These are phyloP conservation scores for Plasmodium coatneyi DNA, from an alignment of 169 alveolate genomes.

Conservation along the genomic window DNA sequence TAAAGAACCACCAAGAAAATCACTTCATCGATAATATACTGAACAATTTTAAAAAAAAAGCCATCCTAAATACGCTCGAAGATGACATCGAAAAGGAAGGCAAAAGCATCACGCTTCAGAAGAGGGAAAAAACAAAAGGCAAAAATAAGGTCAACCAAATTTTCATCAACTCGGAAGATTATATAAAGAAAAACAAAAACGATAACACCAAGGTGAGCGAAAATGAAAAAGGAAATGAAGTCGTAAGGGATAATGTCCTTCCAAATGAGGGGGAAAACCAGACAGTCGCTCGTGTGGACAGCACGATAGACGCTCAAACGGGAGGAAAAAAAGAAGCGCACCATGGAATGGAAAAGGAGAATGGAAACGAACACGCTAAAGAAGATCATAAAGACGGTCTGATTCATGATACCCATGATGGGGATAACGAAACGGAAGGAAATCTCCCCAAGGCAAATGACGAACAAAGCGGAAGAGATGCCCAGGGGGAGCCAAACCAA, in stretches of 20 bases:
- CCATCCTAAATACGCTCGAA: slow-evolving; percentile 52
- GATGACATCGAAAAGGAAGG: slow-evolving; percentile 47
- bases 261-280: neutral
- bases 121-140: slow-evolving; percentile 40
- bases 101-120: neutral
- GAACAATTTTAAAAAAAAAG: slow-evolving; percentile 66
- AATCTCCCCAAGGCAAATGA: neutral
- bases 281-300: neutral
- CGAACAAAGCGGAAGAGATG: neutral
- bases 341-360: neutral
- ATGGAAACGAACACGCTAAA: neutral
- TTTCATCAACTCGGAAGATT: slow-evolving; percentile 32
- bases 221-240: neutral
- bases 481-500: neutral
- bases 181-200: slow-evolving; percentile 23
- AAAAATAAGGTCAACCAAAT: neutral
- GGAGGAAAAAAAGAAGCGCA: neutral
- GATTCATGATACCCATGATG: neutral
- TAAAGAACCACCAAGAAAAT: slow-evolving; percentile 37
- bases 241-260: neutral
- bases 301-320: neutral
- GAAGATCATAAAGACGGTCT: neutral
- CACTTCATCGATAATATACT: slow-evolving; percentile 70
- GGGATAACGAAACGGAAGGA: neutral
- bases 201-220: neutral